phyloP scores from a whole-genome alignment of 1,139 yeast genomes.

The Scheffersomyces parashehatae region DNA sequence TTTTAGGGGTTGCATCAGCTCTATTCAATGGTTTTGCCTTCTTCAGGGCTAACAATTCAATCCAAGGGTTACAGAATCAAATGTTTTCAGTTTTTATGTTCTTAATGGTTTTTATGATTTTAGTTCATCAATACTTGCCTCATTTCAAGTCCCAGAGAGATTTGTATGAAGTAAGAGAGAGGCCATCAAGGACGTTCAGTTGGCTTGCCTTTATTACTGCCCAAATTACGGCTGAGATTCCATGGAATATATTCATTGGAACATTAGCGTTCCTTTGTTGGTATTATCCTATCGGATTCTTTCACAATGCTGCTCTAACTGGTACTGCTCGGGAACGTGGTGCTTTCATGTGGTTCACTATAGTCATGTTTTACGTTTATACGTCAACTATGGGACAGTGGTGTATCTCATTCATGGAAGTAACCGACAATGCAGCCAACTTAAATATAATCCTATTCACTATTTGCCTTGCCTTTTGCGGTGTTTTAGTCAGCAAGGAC shows the following conservation, averaged over 20 bases:
- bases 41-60: slow-evolving; percentile 28
- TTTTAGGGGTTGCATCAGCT: slow-evolving; percentile 39
- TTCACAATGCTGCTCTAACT: slow-evolving; percentile 24
- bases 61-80: slow-evolving; percentile 49
- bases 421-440: slow-evolving; percentile 12
- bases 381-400: slow-evolving; percentile 10
- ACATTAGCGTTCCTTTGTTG: slow-evolving; percentile 34
- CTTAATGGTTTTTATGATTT: slow-evolving; percentile 58
- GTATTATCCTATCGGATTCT: slow-evolving; percentile 40
- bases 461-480: slow-evolving; percentile 12
- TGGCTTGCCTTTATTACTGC: slow-evolving; percentile 44
- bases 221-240: slow-evolving; percentile 33
- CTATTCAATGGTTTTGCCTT: slow-evolving; percentile 49
- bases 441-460: slow-evolving; percentile 8
- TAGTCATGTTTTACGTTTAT: slow-evolving; percentile 8
- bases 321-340: slow-evolving; percentile 7
- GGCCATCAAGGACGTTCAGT: slow-evolving; percentile 59
- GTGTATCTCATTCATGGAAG: slow-evolving; percentile 9
- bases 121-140: slow-evolving; percentile 73
- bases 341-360: slow-evolving; percentile 8
- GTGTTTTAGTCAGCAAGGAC: slow-evolving; percentile 7
- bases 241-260: slow-evolving; percentile 30
- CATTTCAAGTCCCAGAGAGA: slow-evolving; percentile 67
- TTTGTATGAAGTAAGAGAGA: slow-evolving; percentile 56
- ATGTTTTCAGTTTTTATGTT: slow-evolving; percentile 71